These are phyloP conservation scores for Cladorrhinum sp. DNA, from an alignment of 2,329 filamentous ascomycete species.

Conservation along the genomic window DNA sequence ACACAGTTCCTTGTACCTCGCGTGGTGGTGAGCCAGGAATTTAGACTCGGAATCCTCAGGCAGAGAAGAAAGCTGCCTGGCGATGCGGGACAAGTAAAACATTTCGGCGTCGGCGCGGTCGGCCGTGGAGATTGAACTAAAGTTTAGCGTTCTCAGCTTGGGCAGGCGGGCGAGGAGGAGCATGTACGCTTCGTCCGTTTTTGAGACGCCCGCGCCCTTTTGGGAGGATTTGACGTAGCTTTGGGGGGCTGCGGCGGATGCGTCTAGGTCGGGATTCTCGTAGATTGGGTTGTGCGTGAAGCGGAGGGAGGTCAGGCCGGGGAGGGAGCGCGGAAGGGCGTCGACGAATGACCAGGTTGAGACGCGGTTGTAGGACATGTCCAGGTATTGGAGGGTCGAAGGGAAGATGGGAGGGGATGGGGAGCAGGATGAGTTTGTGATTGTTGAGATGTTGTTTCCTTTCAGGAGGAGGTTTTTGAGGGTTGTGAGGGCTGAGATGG, in stretches of 20 bases:
- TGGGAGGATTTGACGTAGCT: slow-evolving; percentile 15
- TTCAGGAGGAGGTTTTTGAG: slow-evolving; percentile 69
- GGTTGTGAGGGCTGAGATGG: slow-evolving; percentile 48
- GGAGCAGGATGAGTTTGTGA: slow-evolving; percentile 31
- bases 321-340: slow-evolving; percentile 62
- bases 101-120: slow-evolving; percentile 87
- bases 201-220: slow-evolving; percentile 41
- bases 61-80: slow-evolving; percentile 65
- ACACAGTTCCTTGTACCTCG: slow-evolving; percentile 71
- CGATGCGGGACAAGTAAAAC: slow-evolving; percentile 87
- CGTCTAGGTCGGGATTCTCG: slow-evolving; percentile 43
- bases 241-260: slow-evolving; percentile 14
- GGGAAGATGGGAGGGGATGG: slow-evolving; percentile 51
- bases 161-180: slow-evolving; percentile 75
- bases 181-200: slow-evolving; percentile 83
- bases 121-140: slow-evolving; percentile 64
- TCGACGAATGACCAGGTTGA: slow-evolving; percentile 72
- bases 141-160: slow-evolving; percentile 67
- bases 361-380: slow-evolving; percentile 71
- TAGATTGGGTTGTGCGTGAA: slow-evolving; percentile 86
- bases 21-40: slow-evolving; percentile 68
- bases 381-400: slow-evolving; percentile 58
- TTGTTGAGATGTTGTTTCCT: slow-evolving; percentile 63
- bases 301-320: slow-evolving; percentile 70
- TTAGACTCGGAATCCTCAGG: slow-evolving; percentile 51